phyloP scores from a whole-genome alignment of 306 rosid genomes.

The Ammopiptanthus mongolicus region DNA sequence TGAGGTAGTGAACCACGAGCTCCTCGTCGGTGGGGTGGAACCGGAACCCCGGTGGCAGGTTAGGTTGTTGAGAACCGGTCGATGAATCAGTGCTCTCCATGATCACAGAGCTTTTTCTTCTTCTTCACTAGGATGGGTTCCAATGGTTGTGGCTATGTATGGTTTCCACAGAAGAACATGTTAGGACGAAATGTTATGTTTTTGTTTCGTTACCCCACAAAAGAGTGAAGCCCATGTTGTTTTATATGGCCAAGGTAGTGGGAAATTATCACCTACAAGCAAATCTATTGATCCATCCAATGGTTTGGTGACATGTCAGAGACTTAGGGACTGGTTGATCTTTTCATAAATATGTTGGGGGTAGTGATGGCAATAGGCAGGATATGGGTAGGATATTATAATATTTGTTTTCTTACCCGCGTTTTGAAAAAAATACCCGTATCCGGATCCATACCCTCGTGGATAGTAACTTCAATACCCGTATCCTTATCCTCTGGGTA shows the following conservation, averaged over 20 bases:
- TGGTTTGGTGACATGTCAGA: not conserved
- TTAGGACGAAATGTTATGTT: conserved; percentile 10
- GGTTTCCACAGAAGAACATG: conserved; percentile 21
- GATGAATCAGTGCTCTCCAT: conserved; percentile 95
- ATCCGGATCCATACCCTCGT: too few relatives aligned
- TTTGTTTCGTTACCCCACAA: conserved; percentile 25
- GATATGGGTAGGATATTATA: too few relatives aligned
- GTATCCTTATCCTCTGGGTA: too few relatives aligned
- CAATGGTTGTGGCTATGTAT: conserved; percentile 17
- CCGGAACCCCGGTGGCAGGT: conserved; percentile 87
- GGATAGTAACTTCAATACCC: too few relatives aligned
- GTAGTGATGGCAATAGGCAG: too few relatives aligned
- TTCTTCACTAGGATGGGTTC: not conserved
- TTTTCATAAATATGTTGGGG: not conserved
- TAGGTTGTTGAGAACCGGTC: conserved; percentile 59
- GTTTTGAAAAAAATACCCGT: too few relatives aligned
- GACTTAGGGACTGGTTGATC: not conserved
- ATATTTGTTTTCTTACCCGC: too few relatives aligned
- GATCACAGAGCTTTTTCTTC: not conserved
- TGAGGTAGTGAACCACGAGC: conserved; percentile 89
- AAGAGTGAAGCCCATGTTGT: conserved; percentile 4
- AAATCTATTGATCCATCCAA: rapidly evolving
- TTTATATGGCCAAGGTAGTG: conserved; percentile 30
- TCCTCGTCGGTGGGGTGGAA: conserved; percentile 98
- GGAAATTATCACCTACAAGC: not conserved